These are phyloP conservation scores for Aureobasidium sp. DNA, from an alignment of 2,329 filamentous ascomycete species.

Conservation along the genomic window DNA sequence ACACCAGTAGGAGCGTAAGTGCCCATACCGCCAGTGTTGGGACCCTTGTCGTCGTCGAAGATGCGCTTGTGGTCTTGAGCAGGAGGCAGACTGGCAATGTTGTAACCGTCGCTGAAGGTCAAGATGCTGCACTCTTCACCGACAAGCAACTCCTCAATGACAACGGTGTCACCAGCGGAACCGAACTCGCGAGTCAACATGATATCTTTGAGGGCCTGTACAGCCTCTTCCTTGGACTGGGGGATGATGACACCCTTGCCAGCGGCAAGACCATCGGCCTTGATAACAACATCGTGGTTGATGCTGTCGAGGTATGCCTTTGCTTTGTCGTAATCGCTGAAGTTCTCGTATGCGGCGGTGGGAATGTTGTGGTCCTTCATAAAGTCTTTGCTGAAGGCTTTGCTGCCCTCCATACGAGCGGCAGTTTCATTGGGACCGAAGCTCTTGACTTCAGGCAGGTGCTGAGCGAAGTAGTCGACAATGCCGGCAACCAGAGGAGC, in stretches of 20 bases:
- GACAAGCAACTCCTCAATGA: constrained; percentile 88
- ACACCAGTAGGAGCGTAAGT: constrained; percentile 72
- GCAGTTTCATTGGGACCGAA: constrained; percentile 83
- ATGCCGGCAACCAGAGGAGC: constrained; percentile 89
- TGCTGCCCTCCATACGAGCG: constrained; percentile 88
- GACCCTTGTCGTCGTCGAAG: constrained; percentile 79
- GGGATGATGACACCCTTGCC: constrained; percentile 96
- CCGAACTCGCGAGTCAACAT: constrained; percentile 89
- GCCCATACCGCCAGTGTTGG: constrained; percentile 96
- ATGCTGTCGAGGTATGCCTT: constrained; percentile 63
- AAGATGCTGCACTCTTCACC: constrained; percentile 91
- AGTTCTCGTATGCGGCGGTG: constrained; percentile 86
- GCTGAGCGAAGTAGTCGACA: constrained; percentile 65
- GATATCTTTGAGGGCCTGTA: constrained; percentile 73
- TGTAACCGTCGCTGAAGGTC: constrained; percentile 83
- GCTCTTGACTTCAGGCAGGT: constrained; percentile 53
- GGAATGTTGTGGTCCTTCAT: constrained; percentile 89
- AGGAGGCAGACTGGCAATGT: constrained; percentile 74
- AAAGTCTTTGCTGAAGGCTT: constrained; percentile 96
- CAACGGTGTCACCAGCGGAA: constrained; percentile 77
- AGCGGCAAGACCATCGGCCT: constrained; percentile 83
- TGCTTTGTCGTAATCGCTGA: constrained; percentile 37
- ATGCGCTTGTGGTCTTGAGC: constrained; percentile 97
- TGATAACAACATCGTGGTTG: constrained; percentile 76
- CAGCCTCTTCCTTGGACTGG: constrained; percentile 71